Evolutionary conservation across 139 green algal species (phyloP).

Genomic region (Volvox reticuliferus): DNA sequence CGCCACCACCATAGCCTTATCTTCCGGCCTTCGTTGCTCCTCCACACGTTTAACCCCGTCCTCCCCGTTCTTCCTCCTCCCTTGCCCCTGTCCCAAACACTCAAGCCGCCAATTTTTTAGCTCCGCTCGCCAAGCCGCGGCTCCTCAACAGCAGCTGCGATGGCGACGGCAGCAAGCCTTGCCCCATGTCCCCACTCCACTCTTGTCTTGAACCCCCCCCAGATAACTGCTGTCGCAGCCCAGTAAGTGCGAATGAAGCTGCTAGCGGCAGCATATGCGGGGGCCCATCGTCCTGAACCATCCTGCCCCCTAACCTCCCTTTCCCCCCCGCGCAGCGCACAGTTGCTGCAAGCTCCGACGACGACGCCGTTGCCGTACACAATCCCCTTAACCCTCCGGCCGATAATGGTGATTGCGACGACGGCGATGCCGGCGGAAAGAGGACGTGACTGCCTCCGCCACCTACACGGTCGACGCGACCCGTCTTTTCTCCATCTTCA

Average conservation of each 20-base stretch:
- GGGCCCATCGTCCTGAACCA: not conserved
- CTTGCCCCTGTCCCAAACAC: too few relatives aligned
- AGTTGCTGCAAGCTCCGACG: not conserved
- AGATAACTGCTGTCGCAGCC: not conserved
- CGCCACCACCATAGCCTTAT: too few relatives aligned
- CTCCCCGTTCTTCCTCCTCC: too few relatives aligned
- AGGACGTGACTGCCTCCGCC: not conserved
- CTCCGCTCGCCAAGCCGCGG: too few relatives aligned
- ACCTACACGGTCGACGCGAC: not conserved
- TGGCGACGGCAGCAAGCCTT: too few relatives aligned
- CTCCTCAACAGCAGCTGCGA: too few relatives aligned
- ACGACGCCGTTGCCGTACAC: not conserved
- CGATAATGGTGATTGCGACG: not conserved
- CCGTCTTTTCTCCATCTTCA: not conserved
- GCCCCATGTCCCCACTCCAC: too few relatives aligned
- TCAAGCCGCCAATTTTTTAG: too few relatives aligned
- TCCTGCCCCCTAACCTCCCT: not conserved
- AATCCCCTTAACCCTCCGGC: not conserved
- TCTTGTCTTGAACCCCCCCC: too few relatives aligned
- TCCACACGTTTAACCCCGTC: too few relatives aligned
- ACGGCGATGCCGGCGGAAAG: not conserved
- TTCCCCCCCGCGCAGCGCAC: not conserved
- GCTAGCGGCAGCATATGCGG: not conserved
- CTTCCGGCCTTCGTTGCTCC: too few relatives aligned
- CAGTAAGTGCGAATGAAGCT: not conserved